Evolutionary conservation across 2,329 filamentous ascomycete species (phyloP), one percentile per base, ranked within the genome.

Genomic region (Shiraia sp.): DNA sequence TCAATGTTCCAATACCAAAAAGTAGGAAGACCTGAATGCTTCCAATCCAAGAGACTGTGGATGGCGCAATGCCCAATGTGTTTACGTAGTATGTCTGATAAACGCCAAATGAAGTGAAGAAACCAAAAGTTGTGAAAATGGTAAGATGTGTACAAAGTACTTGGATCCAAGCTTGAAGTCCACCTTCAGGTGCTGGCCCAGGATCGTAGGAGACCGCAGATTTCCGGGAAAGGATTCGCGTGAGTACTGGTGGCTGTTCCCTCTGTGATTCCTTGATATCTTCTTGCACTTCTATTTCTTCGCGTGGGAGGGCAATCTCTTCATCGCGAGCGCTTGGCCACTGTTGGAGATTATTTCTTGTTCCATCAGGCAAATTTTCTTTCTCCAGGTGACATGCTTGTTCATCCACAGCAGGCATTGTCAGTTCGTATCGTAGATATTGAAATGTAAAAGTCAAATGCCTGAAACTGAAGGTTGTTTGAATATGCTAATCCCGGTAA

Each of bases 71-170:
- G 5, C 53, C 52, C 32, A 55, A 78, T 44, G 31, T 65, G 47
- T 53, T 70, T 55, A 24, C 68, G 47, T 82, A 83, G 59, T 77
- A 76, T 3, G 73, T 73, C 46, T 82, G 78, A 41, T 79, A 82
- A 3, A 77, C 73, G 3, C 79, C 79, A 45, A 80, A 82, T n/a
- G 75, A 75, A 31, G 74, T 76, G 54, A 78, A 72, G 44, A 75
- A 77, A 3, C 48, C 70, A 74, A 80, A 83, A 1, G 79, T 79
- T 50, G 77, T 81, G 59, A 82, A 78, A 51, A 79, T 78, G 32
- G 81, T 70, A 33, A 78, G 64, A 53, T 63, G 59, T 2, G 79
- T 79, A 2, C 69, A 74, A 9, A 79, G 68, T 2, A 73, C 69
- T 53, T 82, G 80, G 1, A 72, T 65, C 79, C 79, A 82, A n/a